phyloP scores from a whole-genome alignment of 2,329 filamentous ascomycete species.

The Talaromyces verruculosus region DNA sequence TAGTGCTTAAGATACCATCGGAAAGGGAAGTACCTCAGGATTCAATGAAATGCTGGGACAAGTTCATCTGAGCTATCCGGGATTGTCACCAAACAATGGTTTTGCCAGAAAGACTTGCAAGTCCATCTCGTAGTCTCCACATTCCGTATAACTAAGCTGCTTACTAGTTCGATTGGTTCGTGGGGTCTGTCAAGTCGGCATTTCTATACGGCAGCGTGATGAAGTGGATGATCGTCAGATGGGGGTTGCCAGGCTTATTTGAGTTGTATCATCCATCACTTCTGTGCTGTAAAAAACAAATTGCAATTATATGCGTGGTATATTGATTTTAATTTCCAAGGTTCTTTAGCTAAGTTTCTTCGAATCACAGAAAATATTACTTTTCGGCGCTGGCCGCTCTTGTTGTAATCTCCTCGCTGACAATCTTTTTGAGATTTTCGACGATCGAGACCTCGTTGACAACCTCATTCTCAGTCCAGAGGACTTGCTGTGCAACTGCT shows the following conservation, averaged over 20 bases:
- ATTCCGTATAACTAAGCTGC: background rate
- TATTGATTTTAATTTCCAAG: background rate
- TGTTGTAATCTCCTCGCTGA: slow-evolving; percentile 6
- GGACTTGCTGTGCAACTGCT: slow-evolving; percentile 27
- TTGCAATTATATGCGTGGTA: background rate
- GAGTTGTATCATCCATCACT: background rate
- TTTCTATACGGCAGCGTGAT: background rate
- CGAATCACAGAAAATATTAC: background rate
- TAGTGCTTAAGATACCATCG: background rate
- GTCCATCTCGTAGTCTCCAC: background rate
- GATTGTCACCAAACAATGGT: background rate
- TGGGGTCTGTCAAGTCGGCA: background rate
- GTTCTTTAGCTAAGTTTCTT: no score
- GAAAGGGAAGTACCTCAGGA: background rate
- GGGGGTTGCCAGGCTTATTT: background rate
- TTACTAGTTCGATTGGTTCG: background rate
- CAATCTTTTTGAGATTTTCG: slow-evolving; percentile 22
- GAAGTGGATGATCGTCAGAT: background rate
- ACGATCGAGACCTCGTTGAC: slow-evolving; percentile 18
- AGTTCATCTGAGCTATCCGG: background rate
- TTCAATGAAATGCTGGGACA: background rate
- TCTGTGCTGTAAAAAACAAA: background rate
- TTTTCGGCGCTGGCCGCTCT: background rate
- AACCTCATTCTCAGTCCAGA: slow-evolving; percentile 26
- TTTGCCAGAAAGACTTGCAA: background rate